A percentile compares a stretch with the other conserved stretches of the same genome.
phyloP scores from a whole-genome alignment of 2,329 filamentous ascomycete species.

The Fusarium drepaniforme region DNA sequence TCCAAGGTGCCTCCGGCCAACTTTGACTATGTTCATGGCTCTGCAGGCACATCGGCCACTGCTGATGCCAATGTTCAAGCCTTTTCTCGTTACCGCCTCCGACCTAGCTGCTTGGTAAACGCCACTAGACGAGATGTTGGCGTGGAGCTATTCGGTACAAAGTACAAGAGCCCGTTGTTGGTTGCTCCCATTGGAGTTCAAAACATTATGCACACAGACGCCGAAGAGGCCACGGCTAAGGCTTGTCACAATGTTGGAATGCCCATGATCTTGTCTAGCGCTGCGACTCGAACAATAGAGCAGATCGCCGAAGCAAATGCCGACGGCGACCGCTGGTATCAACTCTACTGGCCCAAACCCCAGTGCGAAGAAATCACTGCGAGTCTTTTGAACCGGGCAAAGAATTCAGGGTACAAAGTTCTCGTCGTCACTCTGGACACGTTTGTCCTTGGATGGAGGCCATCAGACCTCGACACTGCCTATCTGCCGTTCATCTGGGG shows the following conservation, averaged over 20 bases:
- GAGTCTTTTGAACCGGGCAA: slow-evolving; percentile 72
- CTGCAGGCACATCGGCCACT: slow-evolving; percentile 71
- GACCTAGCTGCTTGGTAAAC: slow-evolving; percentile 64
- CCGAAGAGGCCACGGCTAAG: slow-evolving; percentile 72
- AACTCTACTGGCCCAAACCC: slow-evolving; percentile 77
- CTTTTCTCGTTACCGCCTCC: slow-evolving; percentile 65
- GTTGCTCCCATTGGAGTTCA: slow-evolving; percentile 80
- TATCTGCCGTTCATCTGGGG: slow-evolving; percentile 72
- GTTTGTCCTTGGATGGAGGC: slow-evolving; percentile 76
- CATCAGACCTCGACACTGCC: slow-evolving; percentile 73
- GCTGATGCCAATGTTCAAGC: slow-evolving; percentile 70
- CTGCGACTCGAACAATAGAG: slow-evolving; percentile 72
- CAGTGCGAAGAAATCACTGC: slow-evolving; percentile 72
- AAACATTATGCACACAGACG: slow-evolving; percentile 73
- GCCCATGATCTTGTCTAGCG: slow-evolving; percentile 77
- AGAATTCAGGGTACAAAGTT: slow-evolving; percentile 70
- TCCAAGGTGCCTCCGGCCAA: slow-evolving; percentile 32
- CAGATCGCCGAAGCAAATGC: slow-evolving; percentile 72
- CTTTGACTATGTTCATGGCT: slow-evolving; percentile 73
- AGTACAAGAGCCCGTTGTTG: slow-evolving; percentile 61
- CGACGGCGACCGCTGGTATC: slow-evolving; percentile 74
- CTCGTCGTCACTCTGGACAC: slow-evolving; percentile 82
- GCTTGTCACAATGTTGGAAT: slow-evolving; percentile 71
- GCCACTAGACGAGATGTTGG: slow-evolving; percentile 60
- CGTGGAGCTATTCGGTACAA: slow-evolving; percentile 64